Conservation (phyloP, 2,329 filamentous ascomycete genomes). For the Davidsoniella eucalypti region DNA sequence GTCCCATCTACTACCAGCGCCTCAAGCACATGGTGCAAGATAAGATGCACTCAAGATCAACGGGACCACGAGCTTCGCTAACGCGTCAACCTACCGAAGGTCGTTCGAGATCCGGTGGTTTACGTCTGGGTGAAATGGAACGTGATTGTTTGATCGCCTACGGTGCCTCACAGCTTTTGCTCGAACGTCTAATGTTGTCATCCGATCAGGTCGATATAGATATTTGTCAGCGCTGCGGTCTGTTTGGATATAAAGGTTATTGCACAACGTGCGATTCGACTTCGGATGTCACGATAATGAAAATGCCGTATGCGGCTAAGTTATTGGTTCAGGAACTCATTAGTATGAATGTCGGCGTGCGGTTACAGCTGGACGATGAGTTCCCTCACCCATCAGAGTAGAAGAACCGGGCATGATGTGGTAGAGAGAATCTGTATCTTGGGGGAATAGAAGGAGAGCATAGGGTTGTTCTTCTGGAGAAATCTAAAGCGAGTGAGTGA, state of each 20-base stretch:
- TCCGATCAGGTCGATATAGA: constrained; percentile 85
- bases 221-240: constrained; percentile 81
- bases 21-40: constrained; percentile 99
- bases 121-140: constrained; percentile 96
- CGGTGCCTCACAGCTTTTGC: constrained; percentile 76
- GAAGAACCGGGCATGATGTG: not conserved
- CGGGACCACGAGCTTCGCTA: constrained; percentile 77
- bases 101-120: constrained; percentile 76
- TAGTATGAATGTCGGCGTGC: constrained; percentile 96
- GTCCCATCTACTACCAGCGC: constrained; percentile 98
- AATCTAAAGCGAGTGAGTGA: no score
- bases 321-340: constrained; percentile 87
- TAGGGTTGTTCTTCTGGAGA: no score
- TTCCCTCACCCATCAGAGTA: constrained; percentile 50
- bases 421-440: no score
- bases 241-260: constrained; percentile 92
- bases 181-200: constrained; percentile 88
- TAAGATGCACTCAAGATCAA: constrained; percentile 94
- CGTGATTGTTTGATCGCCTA: constrained; percentile 96
- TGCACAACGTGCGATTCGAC: constrained; percentile 85
- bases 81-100: constrained; percentile 95
- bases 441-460: no score
- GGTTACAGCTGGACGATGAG: constrained; percentile 81
- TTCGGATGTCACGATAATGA: constrained; percentile 75
- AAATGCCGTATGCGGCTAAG: constrained; percentile 95